A percentile compares a stretch with the other conserved stretches of the same genome.
These are phyloP conservation scores for Phaeosphaeria sp. DNA, from an alignment of 2,329 filamentous ascomycete species.

Conservation along the genomic window DNA sequence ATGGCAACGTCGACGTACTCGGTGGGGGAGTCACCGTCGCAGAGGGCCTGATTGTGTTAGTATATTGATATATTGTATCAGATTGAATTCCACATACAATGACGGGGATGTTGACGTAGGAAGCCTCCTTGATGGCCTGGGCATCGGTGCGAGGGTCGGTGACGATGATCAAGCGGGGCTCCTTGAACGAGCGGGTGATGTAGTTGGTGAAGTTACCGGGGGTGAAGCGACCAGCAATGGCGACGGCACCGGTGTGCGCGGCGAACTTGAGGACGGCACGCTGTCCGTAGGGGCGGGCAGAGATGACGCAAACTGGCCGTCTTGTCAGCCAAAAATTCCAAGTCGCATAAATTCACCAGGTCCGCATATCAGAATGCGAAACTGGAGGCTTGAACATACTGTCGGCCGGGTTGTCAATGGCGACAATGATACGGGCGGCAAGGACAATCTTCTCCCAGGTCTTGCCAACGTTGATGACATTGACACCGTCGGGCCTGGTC, in stretches of 20 bases:
- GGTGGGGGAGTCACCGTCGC: slow-evolving; percentile 98
- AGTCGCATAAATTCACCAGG: not conserved
- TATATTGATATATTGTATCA: not conserved
- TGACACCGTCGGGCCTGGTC: slow-evolving; percentile 97
- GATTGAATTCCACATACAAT: slow-evolving; percentile 58
- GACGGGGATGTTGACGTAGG: slow-evolving; percentile 99
- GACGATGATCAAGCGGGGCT: slow-evolving; percentile 98
- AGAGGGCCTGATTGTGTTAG: slow-evolving; percentile 69
- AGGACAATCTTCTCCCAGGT: slow-evolving; percentile 99
- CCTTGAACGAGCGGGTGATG: slow-evolving; percentile 99
- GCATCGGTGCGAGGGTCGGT: slow-evolving; percentile 99
- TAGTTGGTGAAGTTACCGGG: slow-evolving; percentile 99
- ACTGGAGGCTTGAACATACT: slow-evolving; percentile 61
- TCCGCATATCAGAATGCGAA: slow-evolving; percentile 6
- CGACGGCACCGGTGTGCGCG: slow-evolving; percentile 94
- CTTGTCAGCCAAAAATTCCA: slow-evolving; percentile 17
- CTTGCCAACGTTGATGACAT: slow-evolving; percentile 99
- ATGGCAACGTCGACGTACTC: slow-evolving; percentile 99
- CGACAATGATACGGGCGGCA: slow-evolving; percentile 97
- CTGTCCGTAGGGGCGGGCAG: slow-evolving; percentile 98
- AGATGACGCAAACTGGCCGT: slow-evolving; percentile 76
- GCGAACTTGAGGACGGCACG: slow-evolving; percentile 99
- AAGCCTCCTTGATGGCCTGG: slow-evolving; percentile 99
- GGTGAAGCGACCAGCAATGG: slow-evolving; percentile 99
- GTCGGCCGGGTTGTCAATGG: slow-evolving; percentile 99